These are phyloP conservation scores for Fusarium sp. DNA, from an alignment of 2,329 filamentous ascomycete species.

Conservation along the genomic window DNA sequence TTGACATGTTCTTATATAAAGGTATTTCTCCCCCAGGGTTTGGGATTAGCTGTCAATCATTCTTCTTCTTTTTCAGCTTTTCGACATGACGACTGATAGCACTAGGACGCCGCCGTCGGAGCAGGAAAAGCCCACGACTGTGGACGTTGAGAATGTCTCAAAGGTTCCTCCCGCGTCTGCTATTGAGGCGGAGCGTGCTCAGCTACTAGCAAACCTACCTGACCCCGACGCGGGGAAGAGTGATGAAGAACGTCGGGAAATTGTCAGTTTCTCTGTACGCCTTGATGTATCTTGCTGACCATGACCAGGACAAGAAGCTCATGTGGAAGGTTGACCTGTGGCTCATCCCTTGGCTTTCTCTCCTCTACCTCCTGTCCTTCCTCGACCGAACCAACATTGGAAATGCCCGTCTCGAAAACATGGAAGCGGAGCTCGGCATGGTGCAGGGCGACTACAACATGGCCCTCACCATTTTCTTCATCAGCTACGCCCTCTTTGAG, in stretches of 20 bases:
- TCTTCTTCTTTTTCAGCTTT: not conserved
- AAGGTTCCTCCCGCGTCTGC: not conserved
- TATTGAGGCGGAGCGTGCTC: slow-evolving; percentile 43
- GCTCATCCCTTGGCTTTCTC: slow-evolving; percentile 67
- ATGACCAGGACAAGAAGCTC: slow-evolving; percentile 56
- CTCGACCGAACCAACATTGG: slow-evolving; percentile 53
- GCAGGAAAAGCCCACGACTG: slow-evolving; percentile 20
- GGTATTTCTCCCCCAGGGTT: not conserved
- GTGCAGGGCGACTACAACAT: slow-evolving; percentile 65
- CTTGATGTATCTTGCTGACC: not conserved
- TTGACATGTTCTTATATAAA: not conserved
- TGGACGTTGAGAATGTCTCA: slow-evolving; percentile 28
- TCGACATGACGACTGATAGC: slow-evolving; percentile 28
- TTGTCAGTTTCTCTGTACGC: slow-evolving; percentile 57
- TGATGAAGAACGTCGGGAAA: slow-evolving; percentile 67
- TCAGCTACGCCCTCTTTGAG: slow-evolving; percentile 75
- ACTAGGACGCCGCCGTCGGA: slow-evolving; percentile 27
- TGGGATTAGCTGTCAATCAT: not conserved
- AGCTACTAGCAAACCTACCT: slow-evolving; percentile 43
- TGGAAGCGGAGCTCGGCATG: slow-evolving; percentile 35
- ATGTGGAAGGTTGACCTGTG: slow-evolving; percentile 66
- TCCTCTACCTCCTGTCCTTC: slow-evolving; percentile 67
- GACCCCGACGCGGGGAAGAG: slow-evolving; percentile 67
- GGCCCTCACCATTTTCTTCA: slow-evolving; percentile 70
- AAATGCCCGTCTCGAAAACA: slow-evolving; percentile 56